phyloP scores from a whole-genome alignment of 208 protist genomes.

The Phytomonas sp. region DNA sequence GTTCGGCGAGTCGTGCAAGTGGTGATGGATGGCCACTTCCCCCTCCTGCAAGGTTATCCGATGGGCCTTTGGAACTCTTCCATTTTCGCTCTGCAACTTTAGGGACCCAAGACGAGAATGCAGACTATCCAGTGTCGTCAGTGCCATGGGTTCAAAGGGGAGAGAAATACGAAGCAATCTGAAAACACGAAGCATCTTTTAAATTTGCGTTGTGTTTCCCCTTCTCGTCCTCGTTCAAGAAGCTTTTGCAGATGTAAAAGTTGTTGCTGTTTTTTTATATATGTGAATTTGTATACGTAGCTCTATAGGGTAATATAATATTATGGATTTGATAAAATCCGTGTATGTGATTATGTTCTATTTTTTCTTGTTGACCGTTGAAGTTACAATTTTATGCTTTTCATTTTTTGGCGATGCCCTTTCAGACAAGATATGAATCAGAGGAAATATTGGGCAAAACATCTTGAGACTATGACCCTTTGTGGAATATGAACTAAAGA shows the following conservation, averaged over 20 bases:
- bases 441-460: background rate
- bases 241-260: background rate
- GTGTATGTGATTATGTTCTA: background rate
- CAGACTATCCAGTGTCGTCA: constrained; percentile 63
- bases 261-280: background rate
- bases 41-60: background rate
- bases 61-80: background rate
- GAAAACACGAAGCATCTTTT: constrained; percentile 19
- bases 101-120: constrained; percentile 15
- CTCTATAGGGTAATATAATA: background rate
- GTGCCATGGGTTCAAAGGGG: constrained; percentile 83
- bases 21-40: background rate
- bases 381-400: background rate
- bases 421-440: background rate
- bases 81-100: background rate
- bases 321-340: background rate
- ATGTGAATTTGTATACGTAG: background rate
- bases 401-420: background rate
- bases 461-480: background rate
- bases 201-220: constrained; percentile 6
- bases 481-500: background rate
- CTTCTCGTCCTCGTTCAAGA: background rate
- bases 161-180: constrained; percentile 15
- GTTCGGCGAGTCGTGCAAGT: constrained; percentile 13
- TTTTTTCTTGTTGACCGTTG: background rate